phyloP scores from a whole-genome alignment of 148 eudicot genomes.

The Vaccinium myrtillus region DNA sequence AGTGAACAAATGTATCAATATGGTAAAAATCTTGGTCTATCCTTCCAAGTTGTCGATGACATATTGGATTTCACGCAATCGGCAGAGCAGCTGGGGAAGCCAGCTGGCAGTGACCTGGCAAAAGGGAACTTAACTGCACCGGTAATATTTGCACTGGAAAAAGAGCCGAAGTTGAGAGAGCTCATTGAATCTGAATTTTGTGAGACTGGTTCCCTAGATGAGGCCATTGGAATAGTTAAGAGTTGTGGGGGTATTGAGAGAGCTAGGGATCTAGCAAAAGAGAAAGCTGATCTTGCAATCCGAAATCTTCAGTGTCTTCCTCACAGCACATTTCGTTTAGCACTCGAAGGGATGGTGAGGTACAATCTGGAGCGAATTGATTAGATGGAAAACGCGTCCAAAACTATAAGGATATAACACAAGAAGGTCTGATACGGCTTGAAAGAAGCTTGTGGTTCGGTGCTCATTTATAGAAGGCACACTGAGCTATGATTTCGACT shows the following conservation, averaged over 20 bases:
- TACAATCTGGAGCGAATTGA: constrained; percentile 80
- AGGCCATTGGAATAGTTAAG: constrained; percentile 69
- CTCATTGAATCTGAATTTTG: constrained; percentile 81
- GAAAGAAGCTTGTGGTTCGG: background rate
- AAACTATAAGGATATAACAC: background rate
- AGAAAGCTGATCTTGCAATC: constrained; percentile 67
- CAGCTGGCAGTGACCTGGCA: constrained; percentile 81
- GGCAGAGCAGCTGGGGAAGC: constrained; percentile 87
- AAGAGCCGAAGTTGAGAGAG: constrained; percentile 62
- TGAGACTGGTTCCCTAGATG: constrained; percentile 68
- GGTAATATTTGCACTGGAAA: constrained; percentile 69
- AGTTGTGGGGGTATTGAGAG: constrained; percentile 70
- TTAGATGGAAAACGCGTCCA: constrained; percentile 14
- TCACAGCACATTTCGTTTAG: constrained; percentile 42
- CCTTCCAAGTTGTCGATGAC: constrained; percentile 95
- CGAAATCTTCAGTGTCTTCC: constrained; percentile 70
- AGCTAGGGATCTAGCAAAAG: constrained; percentile 65
- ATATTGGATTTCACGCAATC: constrained; percentile 90
- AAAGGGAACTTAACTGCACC: constrained; percentile 95
- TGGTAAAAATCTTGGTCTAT: constrained; percentile 85
- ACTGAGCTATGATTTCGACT: background rate
- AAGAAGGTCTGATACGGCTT: background rate
- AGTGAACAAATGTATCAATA: constrained; percentile 75
- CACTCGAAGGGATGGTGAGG: constrained; percentile 78
- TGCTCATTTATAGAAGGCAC: background rate